Base-by-base conservation (phyloP, 805 yeast genomes). In the Brettanomyces naardenensis region DNA sequence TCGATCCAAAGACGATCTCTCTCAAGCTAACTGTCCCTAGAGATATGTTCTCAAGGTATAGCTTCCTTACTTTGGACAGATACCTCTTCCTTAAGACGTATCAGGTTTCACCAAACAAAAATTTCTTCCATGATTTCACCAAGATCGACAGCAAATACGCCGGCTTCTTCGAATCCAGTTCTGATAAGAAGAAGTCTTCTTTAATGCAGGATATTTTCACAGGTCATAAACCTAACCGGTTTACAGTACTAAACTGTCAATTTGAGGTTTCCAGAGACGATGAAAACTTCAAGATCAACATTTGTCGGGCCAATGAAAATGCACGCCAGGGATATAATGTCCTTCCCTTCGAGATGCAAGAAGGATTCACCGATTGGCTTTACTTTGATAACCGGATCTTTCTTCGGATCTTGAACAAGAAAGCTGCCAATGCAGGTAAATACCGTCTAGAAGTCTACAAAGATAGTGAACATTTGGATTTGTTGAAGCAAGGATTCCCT, bases 61-160 rank as follows among this genome's bases (percentile, higher is more conserved):
- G 47, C 25, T 38, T 32, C n/a, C 20, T 52, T 6, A 49, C 52
- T 3, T 44, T 60, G 3, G 56, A 58, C 36, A 41, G 64, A 36
- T 52, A 45, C 17, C 23, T 61, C 11, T 61, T 43, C 40, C 41
- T 51, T 6, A 25, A 38, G 4, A 37, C 54, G 10, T 46, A 43
- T 32, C 35, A 22, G 28, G 47, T 54, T 5, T 52, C 58, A 5
- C 49, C 60, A 3, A 25, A 41, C 2, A 15, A 31, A 3, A 38
- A 47, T 4, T 58, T 48, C 38, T 49, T 45, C 32, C 54, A 56
- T 37, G 36, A 47, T 18, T 56, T 47, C 34, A 37, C 56, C 2
- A 44, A 39, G 5, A 13, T 56, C 7, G 54, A 54, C 28, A 45
- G 50, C 4, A 44, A 49, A 29, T 15, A 45, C 26, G 5, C 32